phyloP scores from a whole-genome alignment of 2,329 filamentous ascomycete genomes.

The Fusarium oligoseptatum region DNA sequence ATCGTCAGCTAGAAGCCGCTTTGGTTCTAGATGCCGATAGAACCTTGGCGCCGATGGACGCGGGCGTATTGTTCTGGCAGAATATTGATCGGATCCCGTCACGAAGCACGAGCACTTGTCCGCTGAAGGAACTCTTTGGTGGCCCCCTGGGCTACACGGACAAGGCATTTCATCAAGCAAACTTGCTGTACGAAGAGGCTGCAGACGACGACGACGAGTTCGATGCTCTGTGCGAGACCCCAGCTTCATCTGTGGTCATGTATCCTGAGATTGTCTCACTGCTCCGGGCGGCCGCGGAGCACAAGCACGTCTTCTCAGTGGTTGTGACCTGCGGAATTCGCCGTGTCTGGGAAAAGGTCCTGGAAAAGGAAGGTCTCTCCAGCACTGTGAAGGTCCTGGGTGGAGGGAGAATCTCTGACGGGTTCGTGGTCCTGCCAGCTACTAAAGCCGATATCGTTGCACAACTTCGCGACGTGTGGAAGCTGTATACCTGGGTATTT shows the following conservation, averaged over 20 bases:
- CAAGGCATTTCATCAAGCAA: neutral
- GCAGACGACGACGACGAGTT: slow-evolving; percentile 54
- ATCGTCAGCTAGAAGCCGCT: slow-evolving; percentile 43
- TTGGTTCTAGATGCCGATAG: slow-evolving; percentile 71
- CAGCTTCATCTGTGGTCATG: slow-evolving; percentile 55
- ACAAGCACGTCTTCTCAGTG: slow-evolving; percentile 58
- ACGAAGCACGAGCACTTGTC: neutral
- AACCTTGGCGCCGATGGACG: slow-evolving; percentile 66
- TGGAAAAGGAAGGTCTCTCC: slow-evolving; percentile 58
- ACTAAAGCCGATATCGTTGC: slow-evolving; percentile 66
- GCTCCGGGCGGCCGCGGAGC: slow-evolving; percentile 33
- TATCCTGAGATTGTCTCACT: slow-evolving; percentile 43
- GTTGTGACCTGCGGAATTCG: too few relatives aligned
- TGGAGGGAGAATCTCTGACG: slow-evolving; percentile 60
- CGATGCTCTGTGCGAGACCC: slow-evolving; percentile 58
- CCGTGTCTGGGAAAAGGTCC: slow-evolving; percentile 61
- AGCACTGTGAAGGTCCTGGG: slow-evolving; percentile 64
- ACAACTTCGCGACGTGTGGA: slow-evolving; percentile 51
- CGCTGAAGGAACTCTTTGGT: too few relatives aligned
- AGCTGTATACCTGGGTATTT: slow-evolving; percentile 67
- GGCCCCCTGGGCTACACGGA: too few relatives aligned
- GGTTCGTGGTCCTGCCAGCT: slow-evolving; percentile 62
- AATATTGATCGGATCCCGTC: neutral
- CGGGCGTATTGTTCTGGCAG: slow-evolving; percentile 65
- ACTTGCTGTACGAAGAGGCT: slow-evolving; percentile 64